Evolutionary conservation across 192 early-diverging fungal genomes (phyloP).

Genomic region (Ambispora gerdemannii): DNA sequence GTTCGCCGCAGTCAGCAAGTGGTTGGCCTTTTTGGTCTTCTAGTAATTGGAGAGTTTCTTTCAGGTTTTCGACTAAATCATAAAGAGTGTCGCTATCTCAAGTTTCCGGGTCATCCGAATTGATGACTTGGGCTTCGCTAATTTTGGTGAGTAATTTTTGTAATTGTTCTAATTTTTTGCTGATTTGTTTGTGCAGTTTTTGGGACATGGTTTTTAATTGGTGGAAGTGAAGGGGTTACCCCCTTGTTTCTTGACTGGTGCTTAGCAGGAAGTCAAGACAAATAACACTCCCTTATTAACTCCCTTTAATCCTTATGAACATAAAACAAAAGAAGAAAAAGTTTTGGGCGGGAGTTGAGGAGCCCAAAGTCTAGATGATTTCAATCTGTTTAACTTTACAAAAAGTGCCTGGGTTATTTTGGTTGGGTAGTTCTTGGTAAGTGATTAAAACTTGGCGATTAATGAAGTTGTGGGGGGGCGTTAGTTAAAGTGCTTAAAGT

Average conservation of each 20-base stretch:
- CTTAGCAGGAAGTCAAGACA: not conserved
- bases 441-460: conserved; percentile 16
- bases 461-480: not conserved
- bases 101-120: conserved; percentile 8
- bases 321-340: not conserved
- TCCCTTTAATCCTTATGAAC: not conserved
- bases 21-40: not conserved
- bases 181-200: conserved; percentile 1
- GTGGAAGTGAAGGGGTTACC: not conserved
- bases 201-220: conserved; percentile 3
- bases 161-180: conserved; percentile 16
- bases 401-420: conserved; percentile 1
- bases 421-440: conserved; percentile 12
- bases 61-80: conserved; percentile 4
- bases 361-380: not conserved
- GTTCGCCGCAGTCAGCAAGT: not conserved
- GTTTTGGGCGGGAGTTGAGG: conserved; percentile 3
- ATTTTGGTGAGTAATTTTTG: not conserved
- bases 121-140: not conserved
- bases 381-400: not conserved
- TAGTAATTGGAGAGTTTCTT: not conserved
- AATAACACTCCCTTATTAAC: conserved; percentile 1
- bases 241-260: not conserved
- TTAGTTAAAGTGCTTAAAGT: not conserved
- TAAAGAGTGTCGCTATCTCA: conserved; percentile 16